Evolutionary conservation across 2,329 filamentous ascomycete genomes (phyloP).

Genomic region (Leptographium radiaticola): DNA sequence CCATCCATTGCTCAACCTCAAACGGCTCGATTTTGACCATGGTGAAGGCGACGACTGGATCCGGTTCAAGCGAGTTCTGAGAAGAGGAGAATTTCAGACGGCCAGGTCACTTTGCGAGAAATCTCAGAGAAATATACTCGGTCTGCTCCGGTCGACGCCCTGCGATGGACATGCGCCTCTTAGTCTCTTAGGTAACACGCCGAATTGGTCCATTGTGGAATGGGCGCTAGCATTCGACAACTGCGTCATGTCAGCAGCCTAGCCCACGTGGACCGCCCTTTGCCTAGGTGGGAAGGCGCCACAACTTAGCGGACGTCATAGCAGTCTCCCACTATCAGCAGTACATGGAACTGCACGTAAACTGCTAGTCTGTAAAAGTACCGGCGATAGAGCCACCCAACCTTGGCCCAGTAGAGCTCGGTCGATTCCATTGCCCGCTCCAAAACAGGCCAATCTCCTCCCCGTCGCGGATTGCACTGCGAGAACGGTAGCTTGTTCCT

Average conservation of each 20-base stretch:
- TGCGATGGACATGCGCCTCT: neutral
- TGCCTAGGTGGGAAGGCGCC: neutral
- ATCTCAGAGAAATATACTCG: too few relatives aligned
- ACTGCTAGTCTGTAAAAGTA: neutral
- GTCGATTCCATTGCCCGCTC: neutral
- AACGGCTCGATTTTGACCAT: constrained; percentile 44
- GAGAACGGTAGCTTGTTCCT: neutral
- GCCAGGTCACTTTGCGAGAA: too few relatives aligned
- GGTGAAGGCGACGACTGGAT: too few relatives aligned
- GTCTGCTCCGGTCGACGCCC: neutral
- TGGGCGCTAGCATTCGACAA: too few relatives aligned
- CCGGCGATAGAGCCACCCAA: neutral
- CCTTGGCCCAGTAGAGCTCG: neutral
- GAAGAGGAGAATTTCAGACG: too few relatives aligned
- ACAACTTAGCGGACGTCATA: neutral
- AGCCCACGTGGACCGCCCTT: neutral
- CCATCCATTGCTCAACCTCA: constrained; percentile 62
- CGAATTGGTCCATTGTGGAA: too few relatives aligned
- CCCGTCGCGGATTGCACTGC: neutral
- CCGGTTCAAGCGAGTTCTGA: too few relatives aligned
- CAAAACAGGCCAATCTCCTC: neutral
- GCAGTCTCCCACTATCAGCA: neutral
- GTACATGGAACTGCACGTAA: neutral
- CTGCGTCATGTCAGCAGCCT: neutral
- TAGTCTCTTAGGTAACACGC: too few relatives aligned